Evolutionary conservation across 2,329 filamentous ascomycete species (phyloP).

Genomic region (Hypoxylon sp.): DNA sequence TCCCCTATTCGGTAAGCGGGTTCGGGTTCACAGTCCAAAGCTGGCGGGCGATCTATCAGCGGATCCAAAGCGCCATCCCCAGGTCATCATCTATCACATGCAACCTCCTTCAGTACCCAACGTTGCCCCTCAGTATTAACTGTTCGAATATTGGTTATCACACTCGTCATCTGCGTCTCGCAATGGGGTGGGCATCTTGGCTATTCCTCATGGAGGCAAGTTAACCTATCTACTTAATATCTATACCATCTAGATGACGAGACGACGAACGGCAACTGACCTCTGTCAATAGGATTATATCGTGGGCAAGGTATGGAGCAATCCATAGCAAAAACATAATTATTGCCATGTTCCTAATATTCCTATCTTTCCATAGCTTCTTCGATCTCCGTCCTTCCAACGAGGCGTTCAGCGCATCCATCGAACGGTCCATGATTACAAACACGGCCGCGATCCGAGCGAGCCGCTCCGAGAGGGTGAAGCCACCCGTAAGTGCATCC

Average conservation of each 20-base stretch:
- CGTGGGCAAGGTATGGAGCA: constrained; percentile 22
- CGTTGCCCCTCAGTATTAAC: too few species aligned
- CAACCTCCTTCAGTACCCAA: too few species aligned
- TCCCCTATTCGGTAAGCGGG: too few species aligned
- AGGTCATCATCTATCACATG: too few species aligned
- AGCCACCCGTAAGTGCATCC: constrained; percentile 54
- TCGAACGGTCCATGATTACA: constrained; percentile 57
- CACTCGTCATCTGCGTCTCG: too few species aligned
- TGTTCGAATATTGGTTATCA: too few species aligned
- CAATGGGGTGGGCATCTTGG: constrained; percentile 29
- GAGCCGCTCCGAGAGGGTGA: constrained; percentile 62
- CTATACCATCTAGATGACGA: too few species aligned
- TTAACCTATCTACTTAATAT: not conserved
- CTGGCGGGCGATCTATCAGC: too few species aligned
- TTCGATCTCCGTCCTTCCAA: constrained; percentile 61
- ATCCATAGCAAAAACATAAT: not conserved
- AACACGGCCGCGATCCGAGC: constrained; percentile 59
- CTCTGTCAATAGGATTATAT: constrained; percentile 23
- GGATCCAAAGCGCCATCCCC: too few species aligned
- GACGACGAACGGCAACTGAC: too few species aligned
- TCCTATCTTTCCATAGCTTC: constrained; percentile 52
- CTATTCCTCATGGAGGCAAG: constrained; percentile 32
- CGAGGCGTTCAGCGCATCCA: constrained; percentile 62
- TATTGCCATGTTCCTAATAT: constrained; percentile 10
- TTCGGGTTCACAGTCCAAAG: too few species aligned